Percentiles rank a stretch among this genome's conserved stretches.
Evolutionary conservation across 768 basidiomycete genomes (phyloP).

Genomic region (Asterophora parasitica): DNA sequence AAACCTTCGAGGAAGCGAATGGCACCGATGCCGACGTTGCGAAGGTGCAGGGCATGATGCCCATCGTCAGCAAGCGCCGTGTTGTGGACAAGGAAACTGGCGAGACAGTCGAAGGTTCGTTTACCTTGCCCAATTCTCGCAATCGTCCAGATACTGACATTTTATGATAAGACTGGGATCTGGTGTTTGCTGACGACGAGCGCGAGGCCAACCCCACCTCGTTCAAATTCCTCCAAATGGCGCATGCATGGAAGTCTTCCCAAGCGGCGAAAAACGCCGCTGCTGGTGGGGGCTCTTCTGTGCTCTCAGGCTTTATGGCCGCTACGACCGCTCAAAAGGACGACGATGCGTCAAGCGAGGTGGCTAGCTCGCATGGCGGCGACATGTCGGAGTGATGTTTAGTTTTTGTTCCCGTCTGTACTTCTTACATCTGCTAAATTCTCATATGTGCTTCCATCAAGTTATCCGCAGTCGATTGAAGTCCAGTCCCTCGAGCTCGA

Average conservation of each 20-base stretch:
- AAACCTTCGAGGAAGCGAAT: constrained; percentile 80
- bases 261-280: constrained; percentile 37
- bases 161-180: constrained; percentile 71
- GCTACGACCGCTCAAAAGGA: constrained; percentile 20
- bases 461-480: no score
- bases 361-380: constrained; percentile 15
- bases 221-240: constrained; percentile 95
- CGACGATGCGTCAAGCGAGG: constrained; percentile 13
- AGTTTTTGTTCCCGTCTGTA: no score
- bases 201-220: constrained; percentile 87
- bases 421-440: no score
- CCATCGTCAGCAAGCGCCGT: constrained; percentile 80
- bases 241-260: constrained; percentile 80
- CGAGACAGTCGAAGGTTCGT: constrained; percentile 78
- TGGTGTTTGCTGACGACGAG: constrained; percentile 96
- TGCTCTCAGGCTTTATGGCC: constrained; percentile 46
- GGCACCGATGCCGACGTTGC: constrained; percentile 69
- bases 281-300: constrained; percentile 26
- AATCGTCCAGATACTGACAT: constrained; percentile 1
- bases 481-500: no score
- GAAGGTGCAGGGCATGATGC: constrained; percentile 91
- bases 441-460: no score
- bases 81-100: constrained; percentile 82
- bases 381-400: constrained; percentile 9
- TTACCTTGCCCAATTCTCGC: neutral